phyloP scores from a whole-genome alignment of 192 early-diverging fungal species.

The Neocallimastix lanati region DNA sequence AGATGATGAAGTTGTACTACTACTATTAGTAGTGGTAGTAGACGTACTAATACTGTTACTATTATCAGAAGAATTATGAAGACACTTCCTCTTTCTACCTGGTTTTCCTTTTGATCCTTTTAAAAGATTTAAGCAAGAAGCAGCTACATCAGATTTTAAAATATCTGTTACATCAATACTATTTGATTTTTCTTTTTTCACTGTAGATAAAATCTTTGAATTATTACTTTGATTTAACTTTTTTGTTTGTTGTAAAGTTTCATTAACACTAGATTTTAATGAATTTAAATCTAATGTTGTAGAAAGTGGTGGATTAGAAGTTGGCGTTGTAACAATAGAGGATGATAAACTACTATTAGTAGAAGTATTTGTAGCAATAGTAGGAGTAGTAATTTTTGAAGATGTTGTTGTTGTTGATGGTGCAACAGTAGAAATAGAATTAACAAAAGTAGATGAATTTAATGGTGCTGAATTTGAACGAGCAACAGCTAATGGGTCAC shows the following conservation, averaged over 20 bases:
- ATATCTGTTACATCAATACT: background rate
- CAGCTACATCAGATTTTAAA: background rate
- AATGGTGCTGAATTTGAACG: background rate
- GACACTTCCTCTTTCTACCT: background rate
- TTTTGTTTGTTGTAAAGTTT: background rate
- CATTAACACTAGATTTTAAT: background rate
- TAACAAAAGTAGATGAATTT: too few relatives aligned
- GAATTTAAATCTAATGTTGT: background rate
- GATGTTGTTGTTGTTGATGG: too few relatives aligned
- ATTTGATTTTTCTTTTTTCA: too few relatives aligned
- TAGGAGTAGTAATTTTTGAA: too few relatives aligned
- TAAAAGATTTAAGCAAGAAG: background rate
- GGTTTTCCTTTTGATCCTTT: background rate
- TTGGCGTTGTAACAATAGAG: too few relatives aligned
- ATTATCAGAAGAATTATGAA: background rate
- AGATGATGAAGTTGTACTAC: background rate
- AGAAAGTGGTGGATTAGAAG: background rate
- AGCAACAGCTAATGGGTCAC: background rate
- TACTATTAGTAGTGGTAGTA: too few relatives aligned
- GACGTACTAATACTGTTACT: too few relatives aligned
- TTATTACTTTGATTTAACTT: background rate
- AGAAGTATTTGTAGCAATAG: too few relatives aligned
- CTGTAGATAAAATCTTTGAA: too few relatives aligned
- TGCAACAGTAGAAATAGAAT: too few relatives aligned
- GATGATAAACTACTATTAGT: too few relatives aligned